Evolutionary conservation across 2,329 filamentous ascomycete genomes (phyloP).

Genomic region (Dactylonectria estremocensis): DNA sequence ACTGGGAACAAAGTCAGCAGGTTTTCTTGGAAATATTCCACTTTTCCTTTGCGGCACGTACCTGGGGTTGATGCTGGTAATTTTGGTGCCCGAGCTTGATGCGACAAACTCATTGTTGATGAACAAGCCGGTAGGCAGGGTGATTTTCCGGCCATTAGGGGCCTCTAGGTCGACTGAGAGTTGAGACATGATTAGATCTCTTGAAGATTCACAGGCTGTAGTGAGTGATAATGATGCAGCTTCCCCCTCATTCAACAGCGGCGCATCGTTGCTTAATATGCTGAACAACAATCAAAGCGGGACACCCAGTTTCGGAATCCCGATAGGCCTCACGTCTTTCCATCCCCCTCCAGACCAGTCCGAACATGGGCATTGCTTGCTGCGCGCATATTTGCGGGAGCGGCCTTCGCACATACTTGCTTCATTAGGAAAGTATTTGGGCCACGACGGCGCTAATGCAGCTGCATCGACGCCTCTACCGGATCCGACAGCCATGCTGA

Average conservation of each 20-base stretch:
- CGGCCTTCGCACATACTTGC: conserved; percentile 12
- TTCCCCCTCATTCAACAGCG: not conserved
- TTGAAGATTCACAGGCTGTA: not conserved
- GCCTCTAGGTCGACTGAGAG: conserved; percentile 71
- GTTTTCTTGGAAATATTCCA: not conserved
- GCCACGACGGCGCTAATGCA: not conserved
- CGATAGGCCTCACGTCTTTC: conserved; percentile 19
- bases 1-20: conserved; percentile 4
- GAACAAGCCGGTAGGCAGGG: conserved; percentile 76
- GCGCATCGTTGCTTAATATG: conserved; percentile 17
- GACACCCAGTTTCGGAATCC: conserved; percentile 20
- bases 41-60: conserved; percentile 3
- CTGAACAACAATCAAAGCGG: not conserved
- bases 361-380: not conserved
- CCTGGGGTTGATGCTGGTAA: conserved; percentile 69
- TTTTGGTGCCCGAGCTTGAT: conserved; percentile 68
- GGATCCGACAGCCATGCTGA: too few species aligned
- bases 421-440: conserved; percentile 22
- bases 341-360: conserved; percentile 1
- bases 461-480: conserved; percentile 3
- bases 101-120: conserved; percentile 81
- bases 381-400: not conserved
- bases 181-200: conserved; percentile 24
- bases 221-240: conserved; percentile 2
- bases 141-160: conserved; percentile 77